Conservation (phyloP, 768 basidiomycete genomes). For the Tylopilus felleus region DNA sequence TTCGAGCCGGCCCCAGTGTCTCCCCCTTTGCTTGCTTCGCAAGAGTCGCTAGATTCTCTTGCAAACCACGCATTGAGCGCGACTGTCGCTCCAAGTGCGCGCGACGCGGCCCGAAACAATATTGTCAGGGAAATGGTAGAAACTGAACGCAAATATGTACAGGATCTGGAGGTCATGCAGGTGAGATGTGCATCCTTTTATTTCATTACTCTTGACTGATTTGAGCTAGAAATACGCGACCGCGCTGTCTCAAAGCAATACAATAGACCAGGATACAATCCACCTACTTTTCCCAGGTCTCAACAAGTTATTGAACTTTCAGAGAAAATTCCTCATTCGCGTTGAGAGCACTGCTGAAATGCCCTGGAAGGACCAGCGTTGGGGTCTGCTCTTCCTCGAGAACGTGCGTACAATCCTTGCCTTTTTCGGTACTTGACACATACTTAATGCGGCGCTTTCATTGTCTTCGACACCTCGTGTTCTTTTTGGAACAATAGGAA, state of each 20-base stretch:
- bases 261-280: constrained; percentile 92
- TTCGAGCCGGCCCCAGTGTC: constrained; percentile 65
- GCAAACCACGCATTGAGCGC: constrained; percentile 39
- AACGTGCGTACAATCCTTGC: constrained; percentile 50
- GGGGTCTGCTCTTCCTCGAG: constrained; percentile 83
- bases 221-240: constrained; percentile 77
- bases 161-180: constrained; percentile 95
- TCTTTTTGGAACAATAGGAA: constrained; percentile 66
- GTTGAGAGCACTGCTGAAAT: constrained; percentile 83
- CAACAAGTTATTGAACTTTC: constrained; percentile 94
- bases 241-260: constrained; percentile 73
- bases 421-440: constrained; percentile 9
- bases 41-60: constrained; percentile 60
- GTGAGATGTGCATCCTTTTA: constrained; percentile 41
- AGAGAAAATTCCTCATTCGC: constrained; percentile 88
- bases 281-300: constrained; percentile 94
- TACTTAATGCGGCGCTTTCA: constrained; percentile 41
- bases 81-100: constrained; percentile 48
- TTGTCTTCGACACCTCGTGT: constrained; percentile 33
- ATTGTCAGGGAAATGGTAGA: constrained; percentile 88
- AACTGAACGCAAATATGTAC: constrained; percentile 95
- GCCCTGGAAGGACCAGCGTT: constrained; percentile 80
- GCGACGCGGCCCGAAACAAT: constrained; percentile 68
- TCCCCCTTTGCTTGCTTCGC: constrained; percentile 50
- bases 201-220: constrained; percentile 13